Evolutionary conservation across 2,329 filamentous ascomycete genomes (phyloP), one percentile per base, ranked within the genome.

Genomic region (Hypoxylon sp.): DNA sequence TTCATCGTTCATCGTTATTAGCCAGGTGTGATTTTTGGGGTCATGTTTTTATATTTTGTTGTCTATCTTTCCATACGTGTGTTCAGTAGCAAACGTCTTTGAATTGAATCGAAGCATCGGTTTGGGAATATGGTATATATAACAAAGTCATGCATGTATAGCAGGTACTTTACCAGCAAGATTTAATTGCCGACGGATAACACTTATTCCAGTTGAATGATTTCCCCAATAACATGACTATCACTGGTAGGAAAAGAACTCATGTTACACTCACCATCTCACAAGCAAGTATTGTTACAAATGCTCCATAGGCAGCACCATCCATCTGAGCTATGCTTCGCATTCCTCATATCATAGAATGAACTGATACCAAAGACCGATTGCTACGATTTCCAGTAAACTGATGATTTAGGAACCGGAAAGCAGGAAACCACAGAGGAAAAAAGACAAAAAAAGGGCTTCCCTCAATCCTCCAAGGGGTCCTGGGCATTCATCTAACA

Each of bases 401-500:
- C 50, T 59, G 59, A 58, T 64, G 59, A 62, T 56, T 61, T 52
- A 55, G 62, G 65, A 6, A 6, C n/a, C n/a, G 5, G n/a, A 13
- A 34, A 6, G 3, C n/a, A 19, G n/a, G 62, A 64, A 6, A 6
- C 7, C 7, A 7, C 4, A 13, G 13, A 19, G 6, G n/a, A 7
- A n/a, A 41, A 19, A 17, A 66, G 57, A 70, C 28, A 56, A 28
- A 28, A 28, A 30, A 56, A 64, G 47, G 60, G 65, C 61, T 58
- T 47, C 41, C 47, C 52, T 65, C 57, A 54, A 59, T 64, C 53
- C 62, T 43, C 7, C 59, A 56, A 60, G 47, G 62, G 28, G 59
- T 65, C 60, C 50, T 61, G 46, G 26, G 53, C 62, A 59, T 58
- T 50, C 55, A 67, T 64, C 56, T 60, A 60, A 55, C 55, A 66